These are phyloP conservation scores for Phytophthora pini DNA, from an alignment of 352 stramenopile species.

Conservation along the genomic window DNA sequence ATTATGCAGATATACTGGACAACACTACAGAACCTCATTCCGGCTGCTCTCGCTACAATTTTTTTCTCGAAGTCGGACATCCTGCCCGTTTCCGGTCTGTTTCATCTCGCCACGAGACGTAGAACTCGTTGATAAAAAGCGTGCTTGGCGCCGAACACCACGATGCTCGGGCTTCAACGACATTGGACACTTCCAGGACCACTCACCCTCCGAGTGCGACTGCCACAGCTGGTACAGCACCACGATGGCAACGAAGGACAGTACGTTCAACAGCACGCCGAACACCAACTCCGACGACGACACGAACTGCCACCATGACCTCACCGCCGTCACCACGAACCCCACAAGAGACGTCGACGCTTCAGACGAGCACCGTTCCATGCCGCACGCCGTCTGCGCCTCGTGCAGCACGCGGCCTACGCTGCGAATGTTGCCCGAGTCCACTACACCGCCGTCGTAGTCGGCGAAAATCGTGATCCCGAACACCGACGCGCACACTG, in stretches of 20 bases:
- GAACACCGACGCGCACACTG: constrained; percentile 78
- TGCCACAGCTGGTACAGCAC: constrained; percentile 68
- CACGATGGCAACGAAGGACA: constrained; percentile 77
- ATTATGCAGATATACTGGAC: background rate
- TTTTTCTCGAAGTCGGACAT: constrained; percentile 15
- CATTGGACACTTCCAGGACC: constrained; percentile 13
- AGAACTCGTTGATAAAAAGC: background rate
- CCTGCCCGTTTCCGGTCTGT: background rate
- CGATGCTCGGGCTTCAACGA: constrained; percentile 3
- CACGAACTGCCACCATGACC: constrained; percentile 55
- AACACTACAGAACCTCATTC: background rate
- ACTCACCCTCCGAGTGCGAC: constrained; percentile 17
- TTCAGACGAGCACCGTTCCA: constrained; percentile 35
- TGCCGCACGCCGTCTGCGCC: constrained; percentile 45
- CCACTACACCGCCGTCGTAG: constrained; percentile 44
- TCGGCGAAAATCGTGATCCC: constrained; percentile 77
- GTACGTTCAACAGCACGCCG: constrained; percentile 72
- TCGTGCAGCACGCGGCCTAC: constrained; percentile 72
- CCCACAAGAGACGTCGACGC: constrained; percentile 39
- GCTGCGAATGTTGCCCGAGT: constrained; percentile 54
- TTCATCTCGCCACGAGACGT: constrained; percentile 10
- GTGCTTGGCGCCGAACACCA: background rate
- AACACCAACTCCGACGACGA: constrained; percentile 71
- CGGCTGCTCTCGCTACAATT: too few species aligned
- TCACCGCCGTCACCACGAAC: constrained; percentile 38